These are phyloP conservation scores for Lipomyces chichibuensis DNA, from an alignment of 805 yeast genomes.

Conservation along the genomic window DNA sequence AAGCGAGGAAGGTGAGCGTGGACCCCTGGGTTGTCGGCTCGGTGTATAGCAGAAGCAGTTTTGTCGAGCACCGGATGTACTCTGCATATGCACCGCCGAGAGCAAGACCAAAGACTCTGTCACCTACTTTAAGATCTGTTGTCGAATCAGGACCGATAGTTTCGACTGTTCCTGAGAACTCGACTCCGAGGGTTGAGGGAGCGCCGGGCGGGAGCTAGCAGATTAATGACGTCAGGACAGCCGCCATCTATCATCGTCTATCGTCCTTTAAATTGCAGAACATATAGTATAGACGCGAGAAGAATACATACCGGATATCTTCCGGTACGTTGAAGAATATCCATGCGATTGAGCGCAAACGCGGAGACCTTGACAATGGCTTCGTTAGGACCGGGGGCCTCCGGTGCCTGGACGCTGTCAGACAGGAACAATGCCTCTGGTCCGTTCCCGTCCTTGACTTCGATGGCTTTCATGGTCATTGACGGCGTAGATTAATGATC, in stretches of 20 bases:
- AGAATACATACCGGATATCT: conserved; percentile 36
- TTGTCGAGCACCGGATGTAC: conserved; percentile 41
- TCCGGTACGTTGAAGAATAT: conserved; percentile 42
- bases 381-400: conserved; percentile 36
- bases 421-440: conserved; percentile 39
- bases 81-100: conserved; percentile 49
- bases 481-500: not conserved
- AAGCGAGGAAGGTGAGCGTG: conserved; percentile 37
- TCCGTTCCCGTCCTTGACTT: conserved; percentile 40
- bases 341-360: conserved; percentile 46
- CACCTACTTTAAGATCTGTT: conserved; percentile 38
- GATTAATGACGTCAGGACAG: not conserved
- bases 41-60: conserved; percentile 40
- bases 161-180: conserved; percentile 44
- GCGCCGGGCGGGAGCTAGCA: conserved; percentile 40
- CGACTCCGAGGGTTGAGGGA: conserved; percentile 45
- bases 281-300: not conserved
- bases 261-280: not conserved
- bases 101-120: conserved; percentile 46
- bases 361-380: conserved; percentile 43
- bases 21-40: conserved; percentile 1
- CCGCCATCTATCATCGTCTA: not conserved
- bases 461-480: conserved; percentile 41
- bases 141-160: conserved; percentile 40
- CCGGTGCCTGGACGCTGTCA: conserved; percentile 33